Base-by-base conservation (phyloP, 768 basidiomycete species). In the Tylopilus sp. region DNA sequence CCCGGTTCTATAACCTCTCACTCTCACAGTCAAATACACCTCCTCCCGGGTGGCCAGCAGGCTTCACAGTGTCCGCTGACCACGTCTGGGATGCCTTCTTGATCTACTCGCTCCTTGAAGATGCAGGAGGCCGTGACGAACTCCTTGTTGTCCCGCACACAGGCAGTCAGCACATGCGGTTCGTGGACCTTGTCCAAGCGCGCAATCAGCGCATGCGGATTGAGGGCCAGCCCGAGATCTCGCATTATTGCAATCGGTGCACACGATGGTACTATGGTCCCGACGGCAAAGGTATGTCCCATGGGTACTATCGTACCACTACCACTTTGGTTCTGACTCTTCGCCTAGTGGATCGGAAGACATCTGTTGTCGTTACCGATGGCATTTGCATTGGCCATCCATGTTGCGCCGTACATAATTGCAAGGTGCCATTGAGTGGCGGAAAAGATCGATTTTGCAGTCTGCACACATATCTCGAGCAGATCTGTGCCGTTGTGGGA, bases 381-480 rank as follows among this genome's bases (percentile, higher is more conserved):
- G 40, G 55, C 1, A 1, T 59, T 0, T 50, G 51, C n/a, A 53
- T 57, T 11, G 34, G 54, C 1, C 57, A 55, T 19, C 50, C 51
- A 0, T 56, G 55, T 25, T 58, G 57, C 10, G 14, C 44, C 0
- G 0, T 1, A 2, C 44, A 50, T 11, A 59, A 59, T 10, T 59
- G 58, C 6, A 1, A 50, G 5, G n/a, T 47, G 0, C 45, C 45
- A 6, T 4, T 58, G 12, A 2, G 13, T 0, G 49, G n/a, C 2
- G 38, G 17, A 11, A 0, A 2, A 2, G 51, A 59, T 13, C 21
- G 11, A 2, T 59, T 56, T 2, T 59, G 55, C 3, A 21, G 4
- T 0, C 1, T 2, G 0, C 51, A 56, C 24, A 17, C 25, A 0
- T 0, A 24, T 1, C 29, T 49, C 0, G 12, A 48, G 3, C 0